A percentile compares a stretch with the other conserved stretches of the same genome.
Conservation (phyloP, 352 stramenopile genomes). For the Pythium brachiatum region DNA sequence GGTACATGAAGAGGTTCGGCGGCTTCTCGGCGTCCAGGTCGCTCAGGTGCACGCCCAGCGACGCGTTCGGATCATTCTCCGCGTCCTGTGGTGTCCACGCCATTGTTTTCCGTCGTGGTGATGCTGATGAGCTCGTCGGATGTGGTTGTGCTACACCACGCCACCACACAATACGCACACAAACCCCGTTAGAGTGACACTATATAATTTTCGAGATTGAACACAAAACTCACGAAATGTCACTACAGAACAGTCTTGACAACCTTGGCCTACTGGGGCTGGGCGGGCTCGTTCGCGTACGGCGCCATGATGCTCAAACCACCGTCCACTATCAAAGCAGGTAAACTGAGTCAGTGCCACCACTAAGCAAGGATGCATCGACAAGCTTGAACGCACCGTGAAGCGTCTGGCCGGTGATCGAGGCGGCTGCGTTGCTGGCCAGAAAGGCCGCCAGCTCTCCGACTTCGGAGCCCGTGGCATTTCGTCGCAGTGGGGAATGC, state of each 20-base stretch:
- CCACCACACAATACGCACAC: neutral
- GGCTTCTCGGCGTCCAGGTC: slow-evolving; percentile 55
- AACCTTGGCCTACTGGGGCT: neutral
- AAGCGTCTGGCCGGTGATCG: slow-evolving; percentile 90
- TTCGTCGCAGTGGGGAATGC: slow-evolving; percentile 64
- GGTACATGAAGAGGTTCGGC: slow-evolving; percentile 82
- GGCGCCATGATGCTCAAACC: slow-evolving; percentile 33
- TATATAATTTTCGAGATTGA: neutral
- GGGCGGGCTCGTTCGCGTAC: slow-evolving; percentile 19
- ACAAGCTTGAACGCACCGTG: slow-evolving; percentile 49
- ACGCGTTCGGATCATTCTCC: slow-evolving; percentile 45
- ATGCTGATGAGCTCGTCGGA: neutral
- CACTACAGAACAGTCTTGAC: too few species aligned
- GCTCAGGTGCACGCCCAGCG: slow-evolving; percentile 51
- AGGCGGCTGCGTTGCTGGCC: slow-evolving; percentile 59
- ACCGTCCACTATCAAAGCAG: slow-evolving; percentile 21
- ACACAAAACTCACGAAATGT: neutral
- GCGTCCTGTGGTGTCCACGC: neutral
- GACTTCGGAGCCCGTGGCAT: slow-evolving; percentile 72
- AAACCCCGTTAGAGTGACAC: neutral
- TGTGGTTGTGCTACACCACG: neutral
- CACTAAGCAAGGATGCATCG: neutral
- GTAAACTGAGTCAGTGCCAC: slow-evolving; percentile 13
- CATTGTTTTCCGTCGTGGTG: slow-evolving; percentile 12
- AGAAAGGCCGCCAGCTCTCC: slow-evolving; percentile 80